Conservation (phyloP, 78 protist species). For the slime mould (Dictyostelium discoideum) region dicty_2.7 NC_007089.4:5699501-5700000, state of each 20-base stretch:
- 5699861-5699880: neutral
- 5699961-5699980: neutral
- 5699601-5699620: neutral
- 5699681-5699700: neutral
- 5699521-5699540: neutral
- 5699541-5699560: neutral
- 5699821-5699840: slow-evolving; percentile 13
- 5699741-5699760: neutral
- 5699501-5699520: neutral
- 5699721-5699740: neutral
- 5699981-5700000: neutral
- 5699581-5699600: too few relatives aligned
- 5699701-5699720: neutral
- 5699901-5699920: neutral
- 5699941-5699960: neutral
- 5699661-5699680: neutral
- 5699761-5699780: neutral
- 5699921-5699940: neutral
- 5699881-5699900: neutral
- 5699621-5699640: neutral
- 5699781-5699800: neutral
- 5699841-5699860: slow-evolving; percentile 2
- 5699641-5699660: neutral
- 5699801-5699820: neutral
- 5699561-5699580: too few relatives aligned